These are phyloP conservation scores for Colletotrichum agaves DNA, from an alignment of 2,329 filamentous ascomycete genomes.

Conservation along the genomic window DNA sequence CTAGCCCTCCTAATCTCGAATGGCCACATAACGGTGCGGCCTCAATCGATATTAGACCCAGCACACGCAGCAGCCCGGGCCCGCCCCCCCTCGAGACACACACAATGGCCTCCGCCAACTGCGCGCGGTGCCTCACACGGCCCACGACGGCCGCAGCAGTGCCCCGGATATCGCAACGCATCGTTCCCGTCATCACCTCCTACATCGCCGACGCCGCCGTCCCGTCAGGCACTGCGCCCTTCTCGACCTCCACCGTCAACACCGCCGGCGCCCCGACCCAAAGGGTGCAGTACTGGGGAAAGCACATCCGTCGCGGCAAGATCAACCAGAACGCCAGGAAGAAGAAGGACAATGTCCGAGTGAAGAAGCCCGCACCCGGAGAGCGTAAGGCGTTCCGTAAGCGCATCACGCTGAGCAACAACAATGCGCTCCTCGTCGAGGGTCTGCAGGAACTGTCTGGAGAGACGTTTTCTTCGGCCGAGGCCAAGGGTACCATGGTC, in stretches of 20 bases:
- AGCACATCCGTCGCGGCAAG: constrained; percentile 39
- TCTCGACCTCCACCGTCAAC: constrained; percentile 51
- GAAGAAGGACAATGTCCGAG: constrained; percentile 53
- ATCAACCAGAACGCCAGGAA: constrained; percentile 54
- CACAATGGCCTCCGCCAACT: constrained; percentile 53
- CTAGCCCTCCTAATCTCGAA: constrained; percentile 10
- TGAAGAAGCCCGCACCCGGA: constrained; percentile 73
- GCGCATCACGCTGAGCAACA: constrained; percentile 91
- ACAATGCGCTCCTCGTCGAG: constrained; percentile 84
- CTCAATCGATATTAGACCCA: not conserved
- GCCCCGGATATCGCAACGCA: constrained; percentile 44
- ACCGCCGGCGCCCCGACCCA: constrained; percentile 38
- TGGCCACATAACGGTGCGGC: constrained; percentile 11
- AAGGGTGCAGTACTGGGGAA: constrained; percentile 30
- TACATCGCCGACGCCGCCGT: constrained; percentile 39
- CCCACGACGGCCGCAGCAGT: constrained; percentile 42
- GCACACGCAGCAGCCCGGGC: constrained; percentile 40
- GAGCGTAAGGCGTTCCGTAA: constrained; percentile 90
- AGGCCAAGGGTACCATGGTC: constrained; percentile 73
- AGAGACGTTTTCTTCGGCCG: constrained; percentile 63
- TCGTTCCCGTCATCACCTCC: constrained; percentile 46
- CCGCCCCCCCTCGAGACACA: not conserved
- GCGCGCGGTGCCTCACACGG: constrained; percentile 55
- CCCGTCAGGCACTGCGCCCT: constrained; percentile 51
- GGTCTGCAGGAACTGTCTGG: constrained; percentile 71